Percentiles rank a stretch among this genome's conserved stretches.
phyloP scores from a whole-genome alignment of 2,329 filamentous ascomycete genomes.

The Pseudocercospora cruenta region DNA sequence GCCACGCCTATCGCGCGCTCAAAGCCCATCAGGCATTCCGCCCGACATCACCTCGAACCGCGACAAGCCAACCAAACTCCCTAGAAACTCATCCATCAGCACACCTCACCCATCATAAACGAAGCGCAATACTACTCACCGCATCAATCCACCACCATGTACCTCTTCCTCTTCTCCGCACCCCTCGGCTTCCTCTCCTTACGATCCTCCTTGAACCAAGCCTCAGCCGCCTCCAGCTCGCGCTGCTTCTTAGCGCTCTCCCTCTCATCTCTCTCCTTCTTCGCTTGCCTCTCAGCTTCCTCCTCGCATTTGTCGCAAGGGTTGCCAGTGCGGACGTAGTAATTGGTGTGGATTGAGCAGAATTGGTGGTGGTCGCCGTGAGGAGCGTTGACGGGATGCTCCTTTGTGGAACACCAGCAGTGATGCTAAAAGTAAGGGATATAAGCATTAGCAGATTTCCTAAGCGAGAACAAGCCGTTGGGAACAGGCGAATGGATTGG shows the following conservation, averaged over 20 bases:
- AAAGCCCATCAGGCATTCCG: too few species aligned
- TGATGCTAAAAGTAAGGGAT: too few species aligned
- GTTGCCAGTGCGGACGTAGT: background rate
- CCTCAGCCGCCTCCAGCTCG: background rate
- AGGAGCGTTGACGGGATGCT: background rate
- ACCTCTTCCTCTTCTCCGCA: background rate
- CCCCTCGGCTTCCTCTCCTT: conserved; percentile 7
- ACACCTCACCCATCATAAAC: too few species aligned
- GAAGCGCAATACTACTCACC: background rate
- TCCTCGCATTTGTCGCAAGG: background rate
- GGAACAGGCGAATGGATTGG: too few species aligned
- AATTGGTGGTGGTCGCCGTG: conserved; percentile 2
- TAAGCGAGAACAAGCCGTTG: too few species aligned
- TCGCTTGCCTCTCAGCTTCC: conserved; percentile 3
- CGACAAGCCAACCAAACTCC: background rate
- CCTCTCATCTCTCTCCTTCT: background rate
- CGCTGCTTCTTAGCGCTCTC: background rate
- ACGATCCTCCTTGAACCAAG: conserved; percentile 3
- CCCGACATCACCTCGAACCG: too few species aligned
- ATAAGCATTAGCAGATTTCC: too few species aligned
- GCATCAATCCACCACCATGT: background rate
- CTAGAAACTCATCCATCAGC: too few species aligned
- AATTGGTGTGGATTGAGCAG: background rate
- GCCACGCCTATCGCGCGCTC: too few species aligned
- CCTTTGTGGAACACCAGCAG: background rate